A percentile compares a stretch with the other conserved stretches of the same genome.
Conservation (phyloP, 371 early-diverging fungal species). For the Encephalitozoon hellem region DNA sequence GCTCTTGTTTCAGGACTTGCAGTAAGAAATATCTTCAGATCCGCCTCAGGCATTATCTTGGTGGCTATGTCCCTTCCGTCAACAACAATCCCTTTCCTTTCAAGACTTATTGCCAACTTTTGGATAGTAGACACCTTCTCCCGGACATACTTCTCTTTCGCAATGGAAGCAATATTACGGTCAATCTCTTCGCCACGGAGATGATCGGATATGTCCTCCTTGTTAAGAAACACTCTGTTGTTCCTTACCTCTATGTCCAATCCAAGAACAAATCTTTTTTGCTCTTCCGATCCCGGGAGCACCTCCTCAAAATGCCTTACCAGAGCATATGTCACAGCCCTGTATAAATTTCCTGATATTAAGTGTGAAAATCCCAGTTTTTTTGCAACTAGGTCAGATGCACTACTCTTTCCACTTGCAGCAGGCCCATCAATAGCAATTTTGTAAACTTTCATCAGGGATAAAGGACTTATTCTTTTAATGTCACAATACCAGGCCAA, state of each 20-base stretch:
- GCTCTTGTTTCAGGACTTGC: conserved; percentile 70
- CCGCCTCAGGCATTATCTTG: conserved; percentile 72
- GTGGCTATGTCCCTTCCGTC: conserved; percentile 87
- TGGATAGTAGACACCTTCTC: conserved; percentile 65
- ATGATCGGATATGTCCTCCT: conserved; percentile 65
- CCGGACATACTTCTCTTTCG: conserved; percentile 66
- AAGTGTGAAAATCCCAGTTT: conserved; percentile 69
- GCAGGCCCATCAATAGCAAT: conserved; percentile 85
- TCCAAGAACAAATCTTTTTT: conserved; percentile 12
- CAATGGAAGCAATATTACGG: conserved; percentile 65
- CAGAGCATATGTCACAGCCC: conserved; percentile 60
- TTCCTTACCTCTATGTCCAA: conserved; percentile 12
- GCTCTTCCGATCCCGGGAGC: background rate
- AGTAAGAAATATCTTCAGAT: conserved; percentile 73
- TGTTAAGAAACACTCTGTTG: conserved; percentile 63
- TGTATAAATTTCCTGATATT: conserved; percentile 66
- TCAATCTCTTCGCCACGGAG: conserved; percentile 67
- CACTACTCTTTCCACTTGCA: conserved; percentile 78
- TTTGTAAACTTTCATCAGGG: conserved; percentile 57
- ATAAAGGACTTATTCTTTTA: background rate
- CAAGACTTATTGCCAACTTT: conserved; percentile 60
- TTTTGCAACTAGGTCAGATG: conserved; percentile 67
- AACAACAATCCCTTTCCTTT: conserved; percentile 68
- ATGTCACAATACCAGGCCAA: background rate
- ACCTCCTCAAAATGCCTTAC: conserved; percentile 3